Percentiles rank a stretch among this genome's conserved stretches.
phyloP scores from a whole-genome alignment of 2,329 filamentous ascomycete genomes.

The Coniosporium tulheliwenetii region DNA sequence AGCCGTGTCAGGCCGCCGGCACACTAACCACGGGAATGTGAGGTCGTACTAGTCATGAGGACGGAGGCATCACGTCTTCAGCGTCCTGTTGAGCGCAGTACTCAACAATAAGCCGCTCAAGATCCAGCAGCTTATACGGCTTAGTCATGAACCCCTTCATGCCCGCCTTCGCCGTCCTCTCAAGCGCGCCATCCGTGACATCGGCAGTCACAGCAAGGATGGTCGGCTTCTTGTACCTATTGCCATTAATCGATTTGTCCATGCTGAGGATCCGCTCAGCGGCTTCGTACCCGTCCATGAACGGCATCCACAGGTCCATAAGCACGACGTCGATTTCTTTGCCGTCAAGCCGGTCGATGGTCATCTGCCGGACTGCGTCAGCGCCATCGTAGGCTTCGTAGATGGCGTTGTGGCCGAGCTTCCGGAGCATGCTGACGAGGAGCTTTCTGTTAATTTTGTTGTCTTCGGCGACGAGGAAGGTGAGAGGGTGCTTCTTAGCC shows the following conservation, averaged over 20 bases:
- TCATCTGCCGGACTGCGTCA: slow-evolving; percentile 49
- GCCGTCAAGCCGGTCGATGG: slow-evolving; percentile 8
- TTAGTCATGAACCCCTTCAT: slow-evolving; percentile 58
- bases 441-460: slow-evolving; percentile 57
- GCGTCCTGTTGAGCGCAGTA: slow-evolving; percentile 17
- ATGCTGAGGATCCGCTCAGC: slow-evolving; percentile 45
- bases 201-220: slow-evolving; percentile 52
- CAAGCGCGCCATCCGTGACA: slow-evolving; percentile 47
- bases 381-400: slow-evolving; percentile 52
- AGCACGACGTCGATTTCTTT: slow-evolving; percentile 44
- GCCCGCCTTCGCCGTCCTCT: slow-evolving; percentile 43
- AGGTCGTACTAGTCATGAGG: too few species aligned
- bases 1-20: too few species aligned
- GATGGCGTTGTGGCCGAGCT: slow-evolving; percentile 49
- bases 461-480: slow-evolving; percentile 56
- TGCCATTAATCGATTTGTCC: slow-evolving; percentile 13
- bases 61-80: too few species aligned
- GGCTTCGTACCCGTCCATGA: slow-evolving; percentile 58
- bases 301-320: slow-evolving; percentile 67
- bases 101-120: slow-evolving; percentile 42
- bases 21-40: too few species aligned
- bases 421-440: slow-evolving; percentile 48
- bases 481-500: slow-evolving; percentile 44
- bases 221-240: slow-evolving; percentile 15
- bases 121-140: slow-evolving; percentile 46